Evolutionary conservation across 2,329 filamentous ascomycete genomes (phyloP), one percentile per base, ranked within the genome.

Genomic region (Diplodia seriata): DNA sequence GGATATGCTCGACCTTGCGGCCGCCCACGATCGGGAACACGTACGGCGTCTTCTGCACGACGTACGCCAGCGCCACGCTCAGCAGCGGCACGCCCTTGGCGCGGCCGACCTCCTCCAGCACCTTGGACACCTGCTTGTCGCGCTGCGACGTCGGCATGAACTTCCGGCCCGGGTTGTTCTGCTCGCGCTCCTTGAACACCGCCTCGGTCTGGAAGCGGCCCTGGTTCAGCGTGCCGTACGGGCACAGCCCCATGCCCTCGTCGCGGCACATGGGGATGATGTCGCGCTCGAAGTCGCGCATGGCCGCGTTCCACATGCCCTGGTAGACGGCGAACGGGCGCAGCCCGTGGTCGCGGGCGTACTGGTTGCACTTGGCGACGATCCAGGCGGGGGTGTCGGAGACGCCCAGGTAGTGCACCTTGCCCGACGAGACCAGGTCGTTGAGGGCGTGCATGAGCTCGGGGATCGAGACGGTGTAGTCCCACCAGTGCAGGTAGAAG

Each of bases 11-110:
- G 7, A 91, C 77, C 72, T 88, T 92, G 11, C 90, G 84, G 0
- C 89, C 89, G 11, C 91, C 90, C 4, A 92, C 82, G 47, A 93
- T 87, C 0, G 91, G 91, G 74, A 91, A 92, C 12, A 93, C 88
- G 72, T 91, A 87, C 0, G 89, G 86, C 0, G 88, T 82, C 79
- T 93, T 92, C 70, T 87, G 85, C 83, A 91, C 85, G 14, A 93
- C 87, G 73, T 93, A 93, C 1, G 91, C 90, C 23, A 93, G 78
- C 12, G 91, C 90, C 38, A 91, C 79, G 43, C 84, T 84, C 6
- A 86, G 87, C 40, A 90, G 81, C 49, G 83, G 80, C 12, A 82
- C 80, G 36, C 63, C 53, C 40, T 61, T 61, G 14, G 26, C 56
- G 70, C 89, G 85, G 0, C 86, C 87, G 7, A 91, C 84, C 71